These are phyloP conservation scores for Pythium aphanidermatum DNA, from an alignment of 352 stramenopile species.

Conservation along the genomic window DNA sequence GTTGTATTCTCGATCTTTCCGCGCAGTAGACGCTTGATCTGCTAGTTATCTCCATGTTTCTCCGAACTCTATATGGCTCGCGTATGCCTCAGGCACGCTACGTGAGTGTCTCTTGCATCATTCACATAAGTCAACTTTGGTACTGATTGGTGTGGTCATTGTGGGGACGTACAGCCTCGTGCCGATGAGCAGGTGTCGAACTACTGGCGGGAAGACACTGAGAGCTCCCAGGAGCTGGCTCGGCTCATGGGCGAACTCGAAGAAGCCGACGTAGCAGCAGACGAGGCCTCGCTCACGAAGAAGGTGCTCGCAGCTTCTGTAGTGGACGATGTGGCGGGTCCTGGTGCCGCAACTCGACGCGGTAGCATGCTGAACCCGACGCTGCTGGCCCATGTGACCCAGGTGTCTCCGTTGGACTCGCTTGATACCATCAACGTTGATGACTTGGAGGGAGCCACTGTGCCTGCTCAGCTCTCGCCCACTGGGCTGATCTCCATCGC, in stretches of 20 bases:
- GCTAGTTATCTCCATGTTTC: slow-evolving; percentile 77
- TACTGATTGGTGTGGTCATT: too few species aligned
- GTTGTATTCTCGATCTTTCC: too few species aligned
- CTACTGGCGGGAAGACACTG: slow-evolving; percentile 79
- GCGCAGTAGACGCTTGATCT: too few species aligned
- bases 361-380: slow-evolving; percentile 11
- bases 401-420: slow-evolving; percentile 15
- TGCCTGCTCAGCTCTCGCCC: slow-evolving; percentile 59
- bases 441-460: slow-evolving; percentile 36
- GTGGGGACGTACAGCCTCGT: slow-evolving; percentile 51
- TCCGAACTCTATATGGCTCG: slow-evolving; percentile 69
- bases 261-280: slow-evolving; percentile 21
- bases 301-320: slow-evolving; percentile 22
- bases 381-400: slow-evolving; percentile 24
- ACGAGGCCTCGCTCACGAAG: slow-evolving; percentile 42
- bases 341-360: background rate
- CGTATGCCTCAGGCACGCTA: slow-evolving; percentile 74
- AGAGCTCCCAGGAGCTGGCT: slow-evolving; percentile 54
- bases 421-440: slow-evolving; percentile 37
- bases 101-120: slow-evolving; percentile 28
- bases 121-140: too few species aligned
- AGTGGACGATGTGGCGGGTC: slow-evolving; percentile 8
- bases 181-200: slow-evolving; percentile 56
- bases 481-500: slow-evolving; percentile 78
- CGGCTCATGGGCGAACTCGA: slow-evolving; percentile 59